A percentile compares a stretch with the other conserved stretches of the same genome.
These are phyloP conservation scores for Acanthamoeba triangularis DNA, from an alignment of 208 protist genomes.

Conservation along the genomic window DNA sequence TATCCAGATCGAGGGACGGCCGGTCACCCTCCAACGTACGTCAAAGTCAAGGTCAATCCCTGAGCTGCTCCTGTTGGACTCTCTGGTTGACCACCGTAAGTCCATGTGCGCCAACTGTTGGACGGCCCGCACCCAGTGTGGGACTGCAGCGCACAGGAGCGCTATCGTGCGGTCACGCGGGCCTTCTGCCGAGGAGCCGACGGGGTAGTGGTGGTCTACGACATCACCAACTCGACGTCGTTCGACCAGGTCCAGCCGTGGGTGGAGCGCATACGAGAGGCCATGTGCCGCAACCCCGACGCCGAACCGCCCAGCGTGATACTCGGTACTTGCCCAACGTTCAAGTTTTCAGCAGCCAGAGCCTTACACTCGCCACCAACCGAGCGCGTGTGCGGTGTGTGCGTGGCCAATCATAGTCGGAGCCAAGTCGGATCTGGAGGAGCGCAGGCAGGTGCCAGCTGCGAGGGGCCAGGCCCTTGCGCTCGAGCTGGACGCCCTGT, in stretches of 20 bases:
- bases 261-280: neutral
- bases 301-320: neutral
- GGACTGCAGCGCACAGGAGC: too few species aligned
- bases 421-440: constrained; percentile 12
- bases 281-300: neutral
- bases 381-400: neutral
- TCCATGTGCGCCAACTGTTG: too few species aligned
- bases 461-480: neutral
- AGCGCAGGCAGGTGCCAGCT: neutral
- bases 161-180: too few species aligned
- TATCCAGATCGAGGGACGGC: too few species aligned
- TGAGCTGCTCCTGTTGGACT: too few species aligned
- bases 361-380: too few species aligned
- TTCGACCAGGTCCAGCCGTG: neutral
- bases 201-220: neutral
- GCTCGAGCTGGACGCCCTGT: neutral
- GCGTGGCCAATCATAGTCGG: neutral
- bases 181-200: too few species aligned
- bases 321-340: neutral
- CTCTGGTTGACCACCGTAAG: too few species aligned
- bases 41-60: too few species aligned
- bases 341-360: too few species aligned
- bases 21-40: too few species aligned
- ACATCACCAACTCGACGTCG: neutral
- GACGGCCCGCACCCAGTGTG: too few species aligned